Evolutionary conservation across 75 land plant species (phyloP).

Genomic region (Isoetes taiwanensis): DNA sequence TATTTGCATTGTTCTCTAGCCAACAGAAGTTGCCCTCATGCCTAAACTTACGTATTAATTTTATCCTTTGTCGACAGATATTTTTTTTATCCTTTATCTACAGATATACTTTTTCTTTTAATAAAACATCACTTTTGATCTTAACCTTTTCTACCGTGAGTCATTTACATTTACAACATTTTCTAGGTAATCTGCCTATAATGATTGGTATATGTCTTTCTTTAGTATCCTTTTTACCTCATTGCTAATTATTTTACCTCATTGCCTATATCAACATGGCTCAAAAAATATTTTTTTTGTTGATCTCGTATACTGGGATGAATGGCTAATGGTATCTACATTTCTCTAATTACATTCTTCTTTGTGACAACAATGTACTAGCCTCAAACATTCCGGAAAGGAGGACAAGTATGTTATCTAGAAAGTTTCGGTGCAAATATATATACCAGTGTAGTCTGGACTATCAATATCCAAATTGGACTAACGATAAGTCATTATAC

Average conservation of each 20-base stretch:
- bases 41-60: neutral
- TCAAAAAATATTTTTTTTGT: constrained; percentile 48
- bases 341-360: constrained; percentile 44
- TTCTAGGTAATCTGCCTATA: constrained; percentile 55
- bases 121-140: constrained; percentile 79
- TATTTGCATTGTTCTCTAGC: neutral
- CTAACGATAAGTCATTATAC: constrained; percentile 69
- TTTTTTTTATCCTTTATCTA: no score
- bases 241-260: constrained; percentile 45
- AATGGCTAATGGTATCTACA: constrained; percentile 54
- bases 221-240: constrained; percentile 85
- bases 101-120: constrained; percentile 85
- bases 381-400: constrained; percentile 25
- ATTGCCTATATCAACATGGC: constrained; percentile 74
- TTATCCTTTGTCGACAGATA: neutral
- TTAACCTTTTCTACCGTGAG: constrained; percentile 76
- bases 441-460: constrained; percentile 70
- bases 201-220: constrained; percentile 76
- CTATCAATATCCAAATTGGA: constrained; percentile 65
- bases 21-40: neutral
- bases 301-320: constrained; percentile 74
- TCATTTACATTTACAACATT: constrained; percentile 52
- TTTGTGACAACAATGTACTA: constrained; percentile 22
- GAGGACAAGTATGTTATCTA: constrained; percentile 42
- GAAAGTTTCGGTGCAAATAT: constrained; percentile 48